Percentiles rank a stretch among this genome's conserved stretches.
Conservation (phyloP, 2,329 filamentous ascomycete genomes). For the Ophiosphaerella korrae region DNA sequence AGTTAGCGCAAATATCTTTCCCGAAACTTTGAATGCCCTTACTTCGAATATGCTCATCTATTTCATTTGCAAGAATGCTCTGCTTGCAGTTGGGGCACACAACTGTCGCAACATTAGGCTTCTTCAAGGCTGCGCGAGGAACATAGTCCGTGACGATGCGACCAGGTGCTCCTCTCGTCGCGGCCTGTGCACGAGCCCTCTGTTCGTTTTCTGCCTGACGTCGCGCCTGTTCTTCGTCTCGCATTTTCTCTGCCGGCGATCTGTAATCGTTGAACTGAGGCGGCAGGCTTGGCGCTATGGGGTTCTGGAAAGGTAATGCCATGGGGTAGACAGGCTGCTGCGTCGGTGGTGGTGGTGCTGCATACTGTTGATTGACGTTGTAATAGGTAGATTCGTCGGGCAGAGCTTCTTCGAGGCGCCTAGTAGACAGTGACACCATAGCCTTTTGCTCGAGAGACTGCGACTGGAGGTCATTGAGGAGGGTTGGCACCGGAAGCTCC, state of each 20-base stretch:
- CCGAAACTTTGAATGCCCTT: slow-evolving; percentile 38
- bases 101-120: slow-evolving; percentile 68
- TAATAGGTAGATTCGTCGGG: slow-evolving; percentile 68
- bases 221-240: slow-evolving; percentile 47
- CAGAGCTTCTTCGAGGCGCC: slow-evolving; percentile 94
- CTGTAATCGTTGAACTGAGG: slow-evolving; percentile 34
- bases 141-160: slow-evolving; percentile 95
- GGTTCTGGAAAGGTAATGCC: slow-evolving; percentile 35
- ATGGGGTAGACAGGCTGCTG: slow-evolving; percentile 35
- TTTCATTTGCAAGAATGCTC: slow-evolving; percentile 82
- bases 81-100: slow-evolving; percentile 94
- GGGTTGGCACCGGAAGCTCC: slow-evolving; percentile 86
- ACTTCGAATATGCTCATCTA: slow-evolving; percentile 92
- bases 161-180: slow-evolving; percentile 69
- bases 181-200: slow-evolving; percentile 78
- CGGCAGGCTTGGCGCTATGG: slow-evolving; percentile 25
- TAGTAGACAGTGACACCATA: slow-evolving; percentile 80
- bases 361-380: slow-evolving; percentile 40
- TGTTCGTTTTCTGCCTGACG: slow-evolving; percentile 59
- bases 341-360: slow-evolving; percentile 36
- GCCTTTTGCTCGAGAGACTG: slow-evolving; percentile 95
- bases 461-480: slow-evolving; percentile 88
- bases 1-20: slow-evolving; percentile 44
- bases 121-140: slow-evolving; percentile 77
- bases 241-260: slow-evolving; percentile 38